Conservation (phyloP, 2,329 filamentous ascomycete species). For the Hypoxylon sp. region DNA sequence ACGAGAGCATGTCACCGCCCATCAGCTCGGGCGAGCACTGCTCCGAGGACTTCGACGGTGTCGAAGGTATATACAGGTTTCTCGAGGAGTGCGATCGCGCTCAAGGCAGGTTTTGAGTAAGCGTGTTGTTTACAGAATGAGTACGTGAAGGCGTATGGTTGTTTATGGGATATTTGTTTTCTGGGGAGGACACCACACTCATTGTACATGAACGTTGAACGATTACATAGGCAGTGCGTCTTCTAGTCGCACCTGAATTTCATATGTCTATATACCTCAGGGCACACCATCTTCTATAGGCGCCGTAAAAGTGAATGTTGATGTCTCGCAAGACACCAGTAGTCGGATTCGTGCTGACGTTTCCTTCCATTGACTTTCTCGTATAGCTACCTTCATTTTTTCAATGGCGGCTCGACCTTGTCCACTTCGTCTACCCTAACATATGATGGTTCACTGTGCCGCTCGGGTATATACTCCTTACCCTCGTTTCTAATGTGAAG, state of each 20-base stretch:
- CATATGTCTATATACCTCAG: constrained; percentile 25
- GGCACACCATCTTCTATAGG: too few species aligned
- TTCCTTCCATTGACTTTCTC: too few species aligned
- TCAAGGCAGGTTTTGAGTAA: constrained; percentile 31
- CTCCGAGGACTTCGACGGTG: constrained; percentile 60
- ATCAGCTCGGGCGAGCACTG: constrained; percentile 53
- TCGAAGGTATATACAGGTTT: constrained; percentile 66
- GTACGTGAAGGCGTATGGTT: constrained; percentile 13
- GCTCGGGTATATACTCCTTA: too few species aligned
- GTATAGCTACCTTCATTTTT: too few species aligned
- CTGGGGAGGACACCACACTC: constrained; percentile 29
- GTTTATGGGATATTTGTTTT: constrained; percentile 8
- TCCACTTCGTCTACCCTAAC: too few species aligned
- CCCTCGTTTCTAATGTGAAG: too few species aligned
- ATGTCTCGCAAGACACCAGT: too few species aligned
- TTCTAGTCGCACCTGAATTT: constrained; percentile 12
- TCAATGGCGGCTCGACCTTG: too few species aligned
- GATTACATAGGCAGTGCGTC: neutral
- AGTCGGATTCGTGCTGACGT: too few species aligned
- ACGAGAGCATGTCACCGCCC: constrained; percentile 59
- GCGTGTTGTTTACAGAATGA: neutral
- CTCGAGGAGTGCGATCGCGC: constrained; percentile 64
- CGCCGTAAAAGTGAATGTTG: too few species aligned
- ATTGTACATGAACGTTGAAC: constrained; percentile 10
- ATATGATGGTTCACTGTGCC: too few species aligned